Percentiles rank a stretch among this genome's conserved stretches.
Evolutionary conservation across 2,329 filamentous ascomycete genomes (phyloP).

Genomic region (Talaromyces amestolkiae): DNA sequence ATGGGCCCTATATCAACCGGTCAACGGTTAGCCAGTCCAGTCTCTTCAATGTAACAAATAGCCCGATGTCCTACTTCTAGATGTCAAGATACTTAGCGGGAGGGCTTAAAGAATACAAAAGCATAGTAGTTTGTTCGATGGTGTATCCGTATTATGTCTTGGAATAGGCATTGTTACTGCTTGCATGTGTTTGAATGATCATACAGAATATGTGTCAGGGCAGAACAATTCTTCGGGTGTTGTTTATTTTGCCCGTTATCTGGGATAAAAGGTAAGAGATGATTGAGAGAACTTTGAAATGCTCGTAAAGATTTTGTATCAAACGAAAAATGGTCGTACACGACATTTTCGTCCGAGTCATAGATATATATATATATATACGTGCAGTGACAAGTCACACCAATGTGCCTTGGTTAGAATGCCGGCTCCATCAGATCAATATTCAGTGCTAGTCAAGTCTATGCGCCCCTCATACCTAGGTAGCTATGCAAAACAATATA

Average conservation of each 20-base stretch:
- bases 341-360: too few relatives aligned
- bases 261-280: too few relatives aligned
- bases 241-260: too few relatives aligned
- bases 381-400: too few relatives aligned
- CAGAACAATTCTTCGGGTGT: neutral
- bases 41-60: neutral
- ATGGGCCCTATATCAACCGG: neutral
- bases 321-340: too few relatives aligned
- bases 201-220: neutral
- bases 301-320: too few relatives aligned
- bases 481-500: neutral
- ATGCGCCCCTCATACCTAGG: neutral
- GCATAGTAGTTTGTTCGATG: neutral
- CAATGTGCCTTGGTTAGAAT: neutral
- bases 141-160: neutral
- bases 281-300: too few relatives aligned
- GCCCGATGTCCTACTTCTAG: neutral
- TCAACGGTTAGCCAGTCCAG: neutral
- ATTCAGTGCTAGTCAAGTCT: neutral
- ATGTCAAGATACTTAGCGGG: too few relatives aligned
- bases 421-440: too few relatives aligned
- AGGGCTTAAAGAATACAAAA: neutral
- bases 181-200: neutral
- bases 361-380: too few relatives aligned
- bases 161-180: neutral